A percentile compares a stretch with the other conserved stretches of the same genome.
phyloP scores from a whole-genome alignment of 257 asterid species.

The Fraxinus quadrangulata region DNA sequence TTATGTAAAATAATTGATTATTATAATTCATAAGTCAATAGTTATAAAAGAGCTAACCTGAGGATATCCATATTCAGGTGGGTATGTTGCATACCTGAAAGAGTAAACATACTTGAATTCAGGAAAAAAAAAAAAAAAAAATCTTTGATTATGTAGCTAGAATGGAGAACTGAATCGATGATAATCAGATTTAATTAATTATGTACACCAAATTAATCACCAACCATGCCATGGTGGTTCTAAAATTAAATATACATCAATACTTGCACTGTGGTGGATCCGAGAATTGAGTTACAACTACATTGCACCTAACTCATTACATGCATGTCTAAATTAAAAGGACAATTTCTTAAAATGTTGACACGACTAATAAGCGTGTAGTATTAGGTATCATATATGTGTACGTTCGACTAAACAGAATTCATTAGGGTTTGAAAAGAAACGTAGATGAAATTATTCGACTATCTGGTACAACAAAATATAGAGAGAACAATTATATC shows the following conservation, averaged over 20 bases:
- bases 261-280: not conserved
- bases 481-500: not conserved
- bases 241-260: not conserved
- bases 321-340: not conserved
- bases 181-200: not conserved
- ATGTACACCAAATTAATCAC: not conserved
- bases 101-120: not conserved
- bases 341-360: not conserved
- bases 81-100: constrained; percentile 70
- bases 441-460: not conserved
- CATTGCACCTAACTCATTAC: constrained; percentile 16
- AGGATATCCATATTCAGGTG: constrained; percentile 68
- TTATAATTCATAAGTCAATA: not conserved
- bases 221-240: not conserved
- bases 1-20: too few species aligned
- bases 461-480: too few species aligned
- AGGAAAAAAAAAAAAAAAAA: not conserved
- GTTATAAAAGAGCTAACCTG: constrained; percentile 46
- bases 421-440: not conserved
- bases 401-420: not conserved
- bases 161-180: too few species aligned
- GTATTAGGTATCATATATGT: not conserved
- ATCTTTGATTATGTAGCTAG: too few species aligned
- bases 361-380: not conserved
- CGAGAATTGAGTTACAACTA: constrained; percentile 22